Evolutionary conservation across 202 grass and related monocot genomes (phyloP), one percentile per base, ranked within the genome.

Genomic region (Dendrocalamus latiflorus): DNA sequence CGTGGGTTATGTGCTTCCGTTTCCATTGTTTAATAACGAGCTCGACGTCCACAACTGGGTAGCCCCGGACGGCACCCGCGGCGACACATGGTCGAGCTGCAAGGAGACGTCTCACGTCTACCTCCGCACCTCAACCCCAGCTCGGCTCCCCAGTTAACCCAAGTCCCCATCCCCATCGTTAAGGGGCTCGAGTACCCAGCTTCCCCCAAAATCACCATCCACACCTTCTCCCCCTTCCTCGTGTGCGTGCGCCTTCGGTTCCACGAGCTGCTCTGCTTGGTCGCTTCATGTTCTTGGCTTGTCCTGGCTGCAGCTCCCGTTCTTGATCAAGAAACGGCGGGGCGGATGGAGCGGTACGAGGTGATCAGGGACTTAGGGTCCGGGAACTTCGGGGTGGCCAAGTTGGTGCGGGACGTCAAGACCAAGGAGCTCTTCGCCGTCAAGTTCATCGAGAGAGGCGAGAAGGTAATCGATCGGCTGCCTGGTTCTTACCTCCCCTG

Each of bases 361-460:
- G 86, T 94, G 83, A 77, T 97, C 33, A 87, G 60, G 70, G 91
- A 91, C 84, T 74, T 97, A 24, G 94, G 94, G 4, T 94, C 94
- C 4, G 94, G 94, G 3, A 97, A 94, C 69, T 97, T 97, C 79
- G 95, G 95, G 8, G 92, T 94, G 70, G 88, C 92, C 42, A 94
- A 94, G 86, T 80, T 94, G 51, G 90, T 98, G 20, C 84, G 90
- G 34, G 90, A 98, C 74, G 70, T 93, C 58, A 17, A 22, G 15
- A 90, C 92, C 56, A 91, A 94, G 16, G n/a, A n/a, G n/a, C 89
- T 93, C 33, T 93, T 86, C 84, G 95, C 92, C 69, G 90, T 93
- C 70, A 98, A 98, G 90, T 86, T 86, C 81, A 97, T 97, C 75
- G 91, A 94, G 90, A 81, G 92, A 89, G 92, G 92, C 3, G 81